Evolutionary conservation across 768 basidiomycete species (phyloP), one percentile per base, ranked within the genome.

Genomic region (Lyophyllum decastes): DNA sequence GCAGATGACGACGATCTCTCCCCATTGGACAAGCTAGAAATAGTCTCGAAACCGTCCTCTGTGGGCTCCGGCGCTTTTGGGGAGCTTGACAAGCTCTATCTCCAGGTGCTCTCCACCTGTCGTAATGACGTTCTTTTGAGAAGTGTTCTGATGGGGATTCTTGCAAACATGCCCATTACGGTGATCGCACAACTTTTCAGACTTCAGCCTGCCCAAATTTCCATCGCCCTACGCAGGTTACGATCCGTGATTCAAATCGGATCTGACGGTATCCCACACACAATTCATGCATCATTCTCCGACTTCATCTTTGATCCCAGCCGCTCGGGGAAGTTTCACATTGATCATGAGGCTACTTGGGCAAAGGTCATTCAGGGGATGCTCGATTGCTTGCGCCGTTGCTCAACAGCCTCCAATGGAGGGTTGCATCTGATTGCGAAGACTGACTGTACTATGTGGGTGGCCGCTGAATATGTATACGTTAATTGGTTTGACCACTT

Each of bases 1-100:
- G 8, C 56, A 14, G 58, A 57, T 46, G 26, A 48, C 25, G 58
- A 57, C 46, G 26, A 48, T 22, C 47, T 35, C 19, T 52, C 33
- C n/a, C 41, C 47, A 16, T 1, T 27, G 2, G 26, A 17, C 2
- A 25, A 24, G 24, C 14, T 50, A 11, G 24, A 22, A 16, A n/a
- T 30, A 12, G 26, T 43, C 3, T 45, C 24, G 44, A 43, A 22
- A 14, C 19, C n/a, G 34, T 43, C 44, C 22, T 19, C 30, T 24
- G 25, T 22, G 0, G 27, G 27, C 19, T 40, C 35, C 33, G 11
- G 22, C 19, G 16, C 33, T 25, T 45, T 24, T 14, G 44, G 22
- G 8, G 22, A 24, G 22, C 44, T 45, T 12, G 44, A 45, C 21
- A 11, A 4, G 10, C 14, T 45, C 6, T 45, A 45, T 24, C 22